A percentile compares a stretch with the other conserved stretches of the same genome.
These are phyloP conservation scores for Candida andamanensis DNA, from an alignment of 805 yeast species.

Conservation along the genomic window DNA sequence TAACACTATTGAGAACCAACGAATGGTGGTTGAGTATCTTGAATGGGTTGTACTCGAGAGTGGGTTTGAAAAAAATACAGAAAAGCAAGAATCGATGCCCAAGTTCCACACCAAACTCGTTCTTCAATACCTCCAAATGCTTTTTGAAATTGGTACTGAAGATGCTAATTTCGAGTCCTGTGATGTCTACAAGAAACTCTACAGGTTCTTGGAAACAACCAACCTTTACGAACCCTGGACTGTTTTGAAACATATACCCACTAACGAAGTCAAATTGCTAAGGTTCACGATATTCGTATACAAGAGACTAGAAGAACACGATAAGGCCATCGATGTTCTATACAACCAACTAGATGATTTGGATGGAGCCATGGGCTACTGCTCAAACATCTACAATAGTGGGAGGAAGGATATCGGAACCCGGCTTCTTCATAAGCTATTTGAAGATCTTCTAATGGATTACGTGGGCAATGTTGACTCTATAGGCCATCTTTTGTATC, in stretches of 20 bases:
- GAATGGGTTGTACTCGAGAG: conserved; percentile 39
- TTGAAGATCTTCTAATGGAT: conserved; percentile 43
- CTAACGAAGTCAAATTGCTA: conserved; percentile 26
- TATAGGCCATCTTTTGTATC: conserved; percentile 36
- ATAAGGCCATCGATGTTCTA: conserved; percentile 56
- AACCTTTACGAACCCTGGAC: conserved; percentile 34
- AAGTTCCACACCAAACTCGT: conserved; percentile 33
- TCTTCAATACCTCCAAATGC: conserved; percentile 23
- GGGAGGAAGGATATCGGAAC: conserved; percentile 38
- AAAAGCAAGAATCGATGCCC: conserved; percentile 12
- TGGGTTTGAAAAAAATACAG: conserved; percentile 20
- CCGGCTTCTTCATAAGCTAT: conserved; percentile 43
- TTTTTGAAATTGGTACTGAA: conserved; percentile 5
- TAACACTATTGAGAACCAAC: conserved; percentile 16
- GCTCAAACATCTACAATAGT: conserved; percentile 40
- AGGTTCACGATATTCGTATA: conserved; percentile 55
- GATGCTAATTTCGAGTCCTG: conserved; percentile 10
- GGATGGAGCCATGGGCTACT: conserved; percentile 55
- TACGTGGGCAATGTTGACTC: conserved; percentile 28
- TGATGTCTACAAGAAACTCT: conserved; percentile 25
- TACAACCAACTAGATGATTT: conserved; percentile 54
- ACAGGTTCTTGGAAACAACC: conserved; percentile 26
- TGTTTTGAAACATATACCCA: conserved; percentile 27
- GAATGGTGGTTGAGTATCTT: conserved; percentile 36
- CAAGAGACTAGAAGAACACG: conserved; percentile 54